Percentiles rank a stretch among this genome's conserved stretches.
These are phyloP conservation scores for Candida gigantensis DNA, from an alignment of 1,139 yeast species.

Conservation along the genomic window DNA sequence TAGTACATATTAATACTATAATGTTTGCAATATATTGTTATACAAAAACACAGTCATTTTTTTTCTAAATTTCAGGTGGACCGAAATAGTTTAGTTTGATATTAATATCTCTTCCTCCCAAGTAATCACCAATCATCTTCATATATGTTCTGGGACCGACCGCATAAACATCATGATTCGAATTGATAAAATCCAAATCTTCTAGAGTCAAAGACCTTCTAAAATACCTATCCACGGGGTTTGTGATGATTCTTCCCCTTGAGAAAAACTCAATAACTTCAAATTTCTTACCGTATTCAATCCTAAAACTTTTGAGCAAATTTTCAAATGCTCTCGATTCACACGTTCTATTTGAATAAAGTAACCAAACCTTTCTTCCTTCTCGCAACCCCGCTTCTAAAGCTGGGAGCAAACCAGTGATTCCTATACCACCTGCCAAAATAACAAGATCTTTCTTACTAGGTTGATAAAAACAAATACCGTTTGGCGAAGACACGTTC, in stretches of 20 bases:
- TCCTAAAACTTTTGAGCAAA: constrained; percentile 21
- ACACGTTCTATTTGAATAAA: constrained; percentile 29
- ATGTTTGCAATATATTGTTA: too few relatives aligned
- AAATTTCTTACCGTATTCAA: constrained; percentile 20
- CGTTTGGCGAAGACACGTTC: constrained; percentile 51
- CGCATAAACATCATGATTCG: constrained; percentile 25
- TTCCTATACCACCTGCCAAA: constrained; percentile 67
- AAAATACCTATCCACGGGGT: constrained; percentile 11
- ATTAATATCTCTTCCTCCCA: constrained; percentile 11
- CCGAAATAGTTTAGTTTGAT: constrained; percentile 18
- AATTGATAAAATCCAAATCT: constrained; percentile 19
- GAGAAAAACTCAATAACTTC: constrained; percentile 25
- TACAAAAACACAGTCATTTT: too few relatives aligned
- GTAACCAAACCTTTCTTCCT: constrained; percentile 29
- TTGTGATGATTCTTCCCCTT: constrained; percentile 9
- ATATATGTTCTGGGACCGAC: constrained; percentile 40
- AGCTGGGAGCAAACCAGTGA: constrained; percentile 62
- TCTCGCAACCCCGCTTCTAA: constrained; percentile 38
- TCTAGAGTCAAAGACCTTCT: constrained; percentile 10
- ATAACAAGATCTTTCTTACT: constrained; percentile 40
- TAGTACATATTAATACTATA: constrained; percentile 16
- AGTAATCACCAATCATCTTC: constrained; percentile 24
- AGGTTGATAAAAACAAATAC: constrained; percentile 44
- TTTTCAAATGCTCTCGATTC: constrained; percentile 29
- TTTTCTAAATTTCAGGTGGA: constrained; percentile 11